Percentiles rank a stretch among this genome's conserved stretches.
Conservation (phyloP, 768 basidiomycete genomes). For the Polyporus arcularius region DNA sequence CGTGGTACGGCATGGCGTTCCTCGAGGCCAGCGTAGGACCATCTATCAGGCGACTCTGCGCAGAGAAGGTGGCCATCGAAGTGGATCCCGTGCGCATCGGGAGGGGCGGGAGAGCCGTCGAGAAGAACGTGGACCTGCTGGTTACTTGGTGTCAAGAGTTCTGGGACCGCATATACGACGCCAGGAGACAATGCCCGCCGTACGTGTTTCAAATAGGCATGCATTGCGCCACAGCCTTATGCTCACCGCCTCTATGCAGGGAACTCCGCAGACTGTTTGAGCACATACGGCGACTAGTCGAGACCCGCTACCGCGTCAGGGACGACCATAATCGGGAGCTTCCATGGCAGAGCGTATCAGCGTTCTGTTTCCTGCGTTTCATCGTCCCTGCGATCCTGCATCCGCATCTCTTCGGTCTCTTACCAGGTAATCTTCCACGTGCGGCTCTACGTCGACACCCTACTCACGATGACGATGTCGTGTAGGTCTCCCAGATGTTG, state of each 20-base stretch:
- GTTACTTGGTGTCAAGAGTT: constrained; percentile 78
- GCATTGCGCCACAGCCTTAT: background rate
- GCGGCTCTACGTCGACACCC: background rate
- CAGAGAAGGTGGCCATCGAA: constrained; percentile 78
- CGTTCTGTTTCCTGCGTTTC: constrained; percentile 88
- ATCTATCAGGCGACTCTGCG: constrained; percentile 66
- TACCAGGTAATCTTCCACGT: constrained; percentile 53
- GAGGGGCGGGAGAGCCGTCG: constrained; percentile 60
- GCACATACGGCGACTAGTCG: constrained; percentile 72
- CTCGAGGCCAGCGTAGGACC: constrained; percentile 78
- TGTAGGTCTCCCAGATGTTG: constrained; percentile 62
- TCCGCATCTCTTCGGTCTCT: constrained; percentile 81
- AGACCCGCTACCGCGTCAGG: constrained; percentile 55
- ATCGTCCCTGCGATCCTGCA: constrained; percentile 90
- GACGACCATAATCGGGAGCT: constrained; percentile 54
- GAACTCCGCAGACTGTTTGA: constrained; percentile 73
- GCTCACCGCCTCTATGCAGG: constrained; percentile 39
- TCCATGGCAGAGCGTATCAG: constrained; percentile 82
- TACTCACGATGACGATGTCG: background rate
- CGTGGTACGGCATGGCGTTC: constrained; percentile 78
- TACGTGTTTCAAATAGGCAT: constrained; percentile 38
- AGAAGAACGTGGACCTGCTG: constrained; percentile 67
- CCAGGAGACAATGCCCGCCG: constrained; percentile 73
- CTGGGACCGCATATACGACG: constrained; percentile 81
- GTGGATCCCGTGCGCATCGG: constrained; percentile 74